These are phyloP conservation scores for Solanum tarijense DNA, from an alignment of 257 asterid genomes.

Conservation along the genomic window DNA sequence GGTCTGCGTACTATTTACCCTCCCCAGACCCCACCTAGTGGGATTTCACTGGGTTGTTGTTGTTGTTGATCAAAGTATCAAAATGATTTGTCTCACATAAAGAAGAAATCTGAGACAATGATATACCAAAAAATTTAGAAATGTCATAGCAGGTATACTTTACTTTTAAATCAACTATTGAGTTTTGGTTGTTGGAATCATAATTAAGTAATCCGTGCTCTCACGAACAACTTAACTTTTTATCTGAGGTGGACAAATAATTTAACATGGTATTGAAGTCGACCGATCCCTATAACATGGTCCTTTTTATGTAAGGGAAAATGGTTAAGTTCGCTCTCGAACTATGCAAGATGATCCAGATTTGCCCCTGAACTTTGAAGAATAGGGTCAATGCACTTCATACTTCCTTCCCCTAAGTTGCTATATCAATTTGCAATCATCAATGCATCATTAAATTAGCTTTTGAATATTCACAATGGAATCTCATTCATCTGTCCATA, in stretches of 20 bases:
- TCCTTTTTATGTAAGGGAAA: background rate
- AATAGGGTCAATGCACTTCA: background rate
- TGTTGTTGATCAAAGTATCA: background rate
- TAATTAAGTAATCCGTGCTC: background rate
- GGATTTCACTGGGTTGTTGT: too few species aligned
- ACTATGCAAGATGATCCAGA: background rate
- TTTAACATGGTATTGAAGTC: background rate
- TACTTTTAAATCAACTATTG: background rate
- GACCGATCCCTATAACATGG: background rate
- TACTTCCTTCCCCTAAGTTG: background rate
- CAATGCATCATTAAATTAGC: background rate
- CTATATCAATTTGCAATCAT: background rate
- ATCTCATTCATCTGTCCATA: background rate
- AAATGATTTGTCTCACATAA: background rate
- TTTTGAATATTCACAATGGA: background rate
- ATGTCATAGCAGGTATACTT: background rate
- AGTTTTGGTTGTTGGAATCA: background rate
- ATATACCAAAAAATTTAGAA: background rate
- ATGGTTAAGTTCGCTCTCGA: background rate
- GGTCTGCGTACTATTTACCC: too few species aligned
- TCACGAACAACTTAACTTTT: background rate
- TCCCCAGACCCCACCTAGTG: too few species aligned
- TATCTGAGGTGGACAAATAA: background rate
- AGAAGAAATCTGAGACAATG: background rate
- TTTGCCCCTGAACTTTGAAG: background rate